These are phyloP conservation scores for Neonectria magnoliae DNA, from an alignment of 2,329 filamentous ascomycete genomes.

Conservation along the genomic window DNA sequence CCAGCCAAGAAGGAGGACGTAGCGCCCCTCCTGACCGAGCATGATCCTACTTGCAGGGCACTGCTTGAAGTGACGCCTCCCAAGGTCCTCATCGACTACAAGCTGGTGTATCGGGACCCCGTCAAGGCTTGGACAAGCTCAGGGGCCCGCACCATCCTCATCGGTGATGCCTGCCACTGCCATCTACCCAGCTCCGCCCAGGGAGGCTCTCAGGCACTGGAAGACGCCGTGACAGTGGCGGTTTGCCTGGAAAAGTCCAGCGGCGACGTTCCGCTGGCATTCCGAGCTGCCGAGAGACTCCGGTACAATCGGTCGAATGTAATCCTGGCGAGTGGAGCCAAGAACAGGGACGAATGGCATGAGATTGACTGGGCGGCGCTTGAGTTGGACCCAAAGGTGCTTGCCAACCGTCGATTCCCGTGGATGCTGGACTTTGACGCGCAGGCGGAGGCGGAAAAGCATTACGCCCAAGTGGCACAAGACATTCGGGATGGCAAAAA, in stretches of 20 bases:
- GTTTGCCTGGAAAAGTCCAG: constrained; percentile 2
- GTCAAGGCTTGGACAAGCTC: neutral
- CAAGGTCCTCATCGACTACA: constrained; percentile 3
- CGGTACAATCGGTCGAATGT: constrained; percentile 9
- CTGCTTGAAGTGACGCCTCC: constrained; percentile 2
- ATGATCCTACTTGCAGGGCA: neutral
- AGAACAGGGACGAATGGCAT: constrained; percentile 12
- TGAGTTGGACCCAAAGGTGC: constrained; percentile 1
- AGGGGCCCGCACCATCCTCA: constrained; percentile 6
- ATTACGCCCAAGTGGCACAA: constrained; percentile 2
- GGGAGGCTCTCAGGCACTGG: constrained; percentile 11
- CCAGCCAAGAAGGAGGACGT: too few relatives aligned
- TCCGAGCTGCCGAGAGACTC: neutral
- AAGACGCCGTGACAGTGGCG: neutral
- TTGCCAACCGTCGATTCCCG: neutral
- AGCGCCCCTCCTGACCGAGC: too few relatives aligned
- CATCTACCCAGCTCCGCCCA: constrained; percentile 11
- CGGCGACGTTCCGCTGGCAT: constrained; percentile 6
- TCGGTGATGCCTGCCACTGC: constrained; percentile 14
- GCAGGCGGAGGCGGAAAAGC: neutral
- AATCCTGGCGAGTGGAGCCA: neutral
- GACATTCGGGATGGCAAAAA: neutral
- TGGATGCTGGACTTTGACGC: constrained; percentile 14
- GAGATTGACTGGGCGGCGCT: constrained; percentile 4
- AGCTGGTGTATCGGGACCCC: constrained; percentile 1